A percentile compares a stretch with the other conserved stretches of the same genome.
Conservation (phyloP, 495 filamentous ascomycete species). For the Beverwykella pulmonaria region DNA sequence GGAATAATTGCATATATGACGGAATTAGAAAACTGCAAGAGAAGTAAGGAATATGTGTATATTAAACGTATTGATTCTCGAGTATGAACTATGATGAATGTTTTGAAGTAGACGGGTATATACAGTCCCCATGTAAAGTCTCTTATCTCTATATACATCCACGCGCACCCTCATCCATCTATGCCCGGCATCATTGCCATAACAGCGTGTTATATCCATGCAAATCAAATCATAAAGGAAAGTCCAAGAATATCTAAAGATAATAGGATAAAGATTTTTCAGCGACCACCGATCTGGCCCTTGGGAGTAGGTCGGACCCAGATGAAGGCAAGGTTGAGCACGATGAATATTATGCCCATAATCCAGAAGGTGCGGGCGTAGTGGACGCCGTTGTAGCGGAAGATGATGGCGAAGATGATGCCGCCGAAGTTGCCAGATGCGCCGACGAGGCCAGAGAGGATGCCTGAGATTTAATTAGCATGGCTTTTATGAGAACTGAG, state of each 20-base stretch:
- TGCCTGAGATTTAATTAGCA: slow-evolving; percentile 45
- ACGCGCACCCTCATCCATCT: not conserved
- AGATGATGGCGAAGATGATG: slow-evolving; percentile 82
- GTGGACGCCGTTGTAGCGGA: slow-evolving; percentile 69
- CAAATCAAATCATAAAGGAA: not conserved
- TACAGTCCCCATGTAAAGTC: too few species aligned
- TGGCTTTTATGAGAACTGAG: not conserved
- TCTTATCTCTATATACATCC: too few species aligned
- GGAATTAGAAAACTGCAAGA: too few species aligned
- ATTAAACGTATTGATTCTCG: too few species aligned
- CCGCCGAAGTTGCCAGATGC: slow-evolving; percentile 83
- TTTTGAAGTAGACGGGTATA: too few species aligned
- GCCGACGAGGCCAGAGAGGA: slow-evolving; percentile 76
- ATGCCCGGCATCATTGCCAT: not conserved
- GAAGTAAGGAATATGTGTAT: too few species aligned
- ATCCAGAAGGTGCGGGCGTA: slow-evolving; percentile 78
- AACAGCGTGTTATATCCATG: not conserved
- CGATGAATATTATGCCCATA: slow-evolving; percentile 75
- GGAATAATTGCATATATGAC: too few species aligned
- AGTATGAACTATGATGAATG: too few species aligned
- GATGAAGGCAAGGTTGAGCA: slow-evolving; percentile 62
- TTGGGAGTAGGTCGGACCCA: slow-evolving; percentile 77
- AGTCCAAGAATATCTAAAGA: not conserved
- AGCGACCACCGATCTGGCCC: slow-evolving; percentile 66
- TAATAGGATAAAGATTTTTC: slow-evolving; percentile 16